A percentile compares a stretch with the other conserved stretches of the same genome.
phyloP scores from a whole-genome alignment of 305 asterid species.

The Fraxinus baroniana region DNA sequence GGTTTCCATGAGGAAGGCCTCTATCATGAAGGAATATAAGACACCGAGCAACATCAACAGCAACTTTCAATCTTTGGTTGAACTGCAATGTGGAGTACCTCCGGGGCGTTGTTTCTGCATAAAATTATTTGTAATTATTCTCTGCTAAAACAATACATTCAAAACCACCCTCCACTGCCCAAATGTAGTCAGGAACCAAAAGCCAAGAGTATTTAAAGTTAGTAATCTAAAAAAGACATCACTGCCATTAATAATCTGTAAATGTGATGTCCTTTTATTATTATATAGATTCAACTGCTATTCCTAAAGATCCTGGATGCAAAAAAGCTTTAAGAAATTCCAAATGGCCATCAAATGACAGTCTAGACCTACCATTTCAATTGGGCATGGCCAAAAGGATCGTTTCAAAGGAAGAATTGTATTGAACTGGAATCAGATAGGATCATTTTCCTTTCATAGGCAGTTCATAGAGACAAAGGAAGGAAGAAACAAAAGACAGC shows the following conservation, averaged over 20 bases:
- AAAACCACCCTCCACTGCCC: background rate
- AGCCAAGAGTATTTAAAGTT: background rate
- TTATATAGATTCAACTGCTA: background rate
- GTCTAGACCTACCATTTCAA: background rate
- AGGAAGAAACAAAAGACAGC: background rate
- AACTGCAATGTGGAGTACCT: conserved; percentile 76
- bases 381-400: background rate
- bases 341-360: background rate
- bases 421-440: background rate
- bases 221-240: background rate
- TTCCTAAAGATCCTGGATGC: background rate
- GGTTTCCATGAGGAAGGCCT: conserved; percentile 88
- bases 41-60: conserved; percentile 69
- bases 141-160: background rate
- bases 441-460: background rate
- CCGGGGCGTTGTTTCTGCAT: conserved; percentile 86
- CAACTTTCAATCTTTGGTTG: conserved; percentile 70
- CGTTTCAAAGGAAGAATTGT: background rate
- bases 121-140: conserved; percentile 8
- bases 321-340: background rate
- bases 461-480: background rate
- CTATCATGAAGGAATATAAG: conserved; percentile 72
- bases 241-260: background rate
- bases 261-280: background rate
- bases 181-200: background rate